Conservation (phyloP, 2,329 filamentous ascomycete species). For the Venturia carpophila region DNA sequence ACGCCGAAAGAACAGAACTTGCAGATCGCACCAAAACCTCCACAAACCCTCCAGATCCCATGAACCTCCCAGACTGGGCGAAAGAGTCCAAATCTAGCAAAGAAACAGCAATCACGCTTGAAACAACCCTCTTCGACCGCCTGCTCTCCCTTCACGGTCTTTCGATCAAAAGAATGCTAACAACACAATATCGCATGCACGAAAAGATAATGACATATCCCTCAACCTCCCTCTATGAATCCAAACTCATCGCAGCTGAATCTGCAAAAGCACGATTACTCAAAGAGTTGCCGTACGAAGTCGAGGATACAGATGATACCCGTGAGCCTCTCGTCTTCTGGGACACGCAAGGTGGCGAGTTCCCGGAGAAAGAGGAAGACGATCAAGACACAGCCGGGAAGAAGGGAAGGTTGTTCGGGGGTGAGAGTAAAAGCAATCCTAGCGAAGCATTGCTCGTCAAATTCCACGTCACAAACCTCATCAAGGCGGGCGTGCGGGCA, state of each 20-base stretch:
- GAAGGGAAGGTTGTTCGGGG: constrained; percentile 38
- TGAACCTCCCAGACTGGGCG: constrained; percentile 18
- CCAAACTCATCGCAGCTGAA: constrained; percentile 71
- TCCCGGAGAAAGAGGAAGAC: constrained; percentile 73
- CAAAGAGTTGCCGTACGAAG: constrained; percentile 67
- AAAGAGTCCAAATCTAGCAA: constrained; percentile 27
- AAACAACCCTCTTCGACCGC: constrained; percentile 89
- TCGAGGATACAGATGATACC: constrained; percentile 78
- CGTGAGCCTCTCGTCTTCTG: constrained; percentile 83
- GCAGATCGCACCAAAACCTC: constrained; percentile 8
- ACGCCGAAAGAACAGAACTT: constrained; percentile 23
- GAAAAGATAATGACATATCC: constrained; percentile 92
- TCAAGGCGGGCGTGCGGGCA: constrained; percentile 69
- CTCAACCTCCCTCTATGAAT: constrained; percentile 79
- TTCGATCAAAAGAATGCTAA: constrained; percentile 86
- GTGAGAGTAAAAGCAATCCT: constrained; percentile 84
- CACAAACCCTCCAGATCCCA: background rate
- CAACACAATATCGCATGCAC: constrained; percentile 97
- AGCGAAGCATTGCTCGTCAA: constrained; percentile 78
- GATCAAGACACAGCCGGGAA: constrained; percentile 57
- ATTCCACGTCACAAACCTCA: constrained; percentile 65
- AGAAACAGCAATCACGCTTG: constrained; percentile 53
- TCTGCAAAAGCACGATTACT: constrained; percentile 68
- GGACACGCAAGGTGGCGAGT: constrained; percentile 92
- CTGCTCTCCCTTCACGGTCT: constrained; percentile 73